These are phyloP conservation scores for Thermothielavioides terrestris DNA, from an alignment of 495 filamentous ascomycete species.

Conservation along the genomic window DNA sequence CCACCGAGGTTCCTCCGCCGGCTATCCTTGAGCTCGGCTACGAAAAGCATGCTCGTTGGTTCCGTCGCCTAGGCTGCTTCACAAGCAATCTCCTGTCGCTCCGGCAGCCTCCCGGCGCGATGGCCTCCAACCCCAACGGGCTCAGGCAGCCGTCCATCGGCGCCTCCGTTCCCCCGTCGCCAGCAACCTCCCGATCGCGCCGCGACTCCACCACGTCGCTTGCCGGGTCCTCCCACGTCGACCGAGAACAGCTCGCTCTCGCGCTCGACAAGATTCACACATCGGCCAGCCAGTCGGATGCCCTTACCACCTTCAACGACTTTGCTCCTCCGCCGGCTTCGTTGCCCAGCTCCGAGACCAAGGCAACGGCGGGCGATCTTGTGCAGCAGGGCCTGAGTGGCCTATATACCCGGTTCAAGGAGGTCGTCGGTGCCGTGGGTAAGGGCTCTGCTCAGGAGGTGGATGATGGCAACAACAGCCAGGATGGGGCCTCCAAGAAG, in stretches of 20 bases:
- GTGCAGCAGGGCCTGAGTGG: slow-evolving; percentile 77
- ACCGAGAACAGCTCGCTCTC: slow-evolving; percentile 62
- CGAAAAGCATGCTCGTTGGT: slow-evolving; percentile 12
- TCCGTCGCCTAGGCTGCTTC: neutral
- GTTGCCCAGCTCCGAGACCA: slow-evolving; percentile 51
- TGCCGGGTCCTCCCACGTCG: slow-evolving; percentile 46
- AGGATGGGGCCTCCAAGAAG: slow-evolving; percentile 31
- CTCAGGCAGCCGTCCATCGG: slow-evolving; percentile 11
- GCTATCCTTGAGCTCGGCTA: neutral
- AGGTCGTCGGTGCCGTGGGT: slow-evolving; percentile 59
- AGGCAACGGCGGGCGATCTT: slow-evolving; percentile 59
- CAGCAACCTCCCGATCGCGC: slow-evolving; percentile 31
- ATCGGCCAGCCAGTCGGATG: slow-evolving; percentile 67
- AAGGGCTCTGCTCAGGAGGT: slow-evolving; percentile 46
- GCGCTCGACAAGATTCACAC: slow-evolving; percentile 79
- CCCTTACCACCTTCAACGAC: slow-evolving; percentile 82
- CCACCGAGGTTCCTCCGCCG: neutral
- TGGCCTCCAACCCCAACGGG: slow-evolving; percentile 20
- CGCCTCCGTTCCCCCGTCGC: slow-evolving; percentile 14
- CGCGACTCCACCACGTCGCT: slow-evolving; percentile 58
- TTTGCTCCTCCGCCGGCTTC: slow-evolving; percentile 55
- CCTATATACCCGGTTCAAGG: slow-evolving; percentile 71
- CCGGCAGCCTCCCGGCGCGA: slow-evolving; percentile 1
- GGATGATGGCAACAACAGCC: slow-evolving; percentile 24
- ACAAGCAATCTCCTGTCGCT: neutral